Conservation (phyloP, 345 rosid genomes). For the Boechera retrofracta region DNA sequence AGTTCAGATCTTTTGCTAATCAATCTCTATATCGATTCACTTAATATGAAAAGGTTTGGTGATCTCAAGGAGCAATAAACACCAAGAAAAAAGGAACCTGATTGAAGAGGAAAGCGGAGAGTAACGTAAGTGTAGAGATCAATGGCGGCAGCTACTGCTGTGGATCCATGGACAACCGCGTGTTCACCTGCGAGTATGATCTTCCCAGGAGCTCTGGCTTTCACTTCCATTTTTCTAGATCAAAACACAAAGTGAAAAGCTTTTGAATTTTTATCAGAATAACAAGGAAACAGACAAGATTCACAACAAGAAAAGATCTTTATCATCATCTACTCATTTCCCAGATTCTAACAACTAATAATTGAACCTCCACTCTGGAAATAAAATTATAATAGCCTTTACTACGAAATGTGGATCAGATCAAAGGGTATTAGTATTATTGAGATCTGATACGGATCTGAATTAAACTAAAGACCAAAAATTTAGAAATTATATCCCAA, state of each 20-base stretch:
- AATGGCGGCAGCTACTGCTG: slow-evolving; percentile 92
- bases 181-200: slow-evolving; percentile 96
- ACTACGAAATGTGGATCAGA: slow-evolving; percentile 25
- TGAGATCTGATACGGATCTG: slow-evolving; percentile 36
- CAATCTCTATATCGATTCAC: neutral
- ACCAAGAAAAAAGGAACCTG: slow-evolving; percentile 48
- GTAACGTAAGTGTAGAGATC: slow-evolving; percentile 73
- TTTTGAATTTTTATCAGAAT: neutral
- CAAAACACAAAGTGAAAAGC: neutral
- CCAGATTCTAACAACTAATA: neutral
- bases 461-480: neutral
- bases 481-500: neutral
- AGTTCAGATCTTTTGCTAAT: slow-evolving; percentile 5
- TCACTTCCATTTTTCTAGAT: slow-evolving; percentile 74
- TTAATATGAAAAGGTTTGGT: neutral
- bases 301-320: neutral
- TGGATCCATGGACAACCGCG: slow-evolving; percentile 94
- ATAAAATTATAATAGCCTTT: neutral
- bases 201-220: slow-evolving; percentile 92
- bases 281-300: neutral
- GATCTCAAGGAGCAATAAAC: slow-evolving; percentile 21
- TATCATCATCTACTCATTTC: neutral
- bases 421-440: slow-evolving; percentile 7
- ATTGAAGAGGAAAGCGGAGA: slow-evolving; percentile 57
- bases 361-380: neutral